Percentiles rank a stretch among this genome's conserved stretches.
These are phyloP conservation scores for Aureococcus anophagefferens DNA, from an alignment of 108 stramenopile species.

Conservation along the genomic window DNA sequence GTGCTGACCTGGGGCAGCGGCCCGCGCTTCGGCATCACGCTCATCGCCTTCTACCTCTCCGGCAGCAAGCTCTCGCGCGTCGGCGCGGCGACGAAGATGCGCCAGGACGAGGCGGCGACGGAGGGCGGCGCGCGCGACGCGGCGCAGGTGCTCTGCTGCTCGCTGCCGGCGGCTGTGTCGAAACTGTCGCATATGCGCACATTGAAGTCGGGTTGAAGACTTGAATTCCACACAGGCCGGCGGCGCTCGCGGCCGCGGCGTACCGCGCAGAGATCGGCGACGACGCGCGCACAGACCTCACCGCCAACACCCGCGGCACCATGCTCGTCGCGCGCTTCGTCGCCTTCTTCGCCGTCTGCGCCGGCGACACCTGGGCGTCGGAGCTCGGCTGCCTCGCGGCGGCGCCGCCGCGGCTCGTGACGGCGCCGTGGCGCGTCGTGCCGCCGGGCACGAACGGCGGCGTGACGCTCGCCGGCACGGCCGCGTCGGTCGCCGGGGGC, in stretches of 20 bases:
- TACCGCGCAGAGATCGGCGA: neutral
- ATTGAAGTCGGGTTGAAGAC: no score
- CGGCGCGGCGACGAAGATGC: slow-evolving; percentile 8
- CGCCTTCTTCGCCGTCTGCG: slow-evolving; percentile 17
- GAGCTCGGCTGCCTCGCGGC: slow-evolving; percentile 17
- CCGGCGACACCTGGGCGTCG: slow-evolving; percentile 26
- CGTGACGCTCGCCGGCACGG: slow-evolving; percentile 9
- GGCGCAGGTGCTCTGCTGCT: slow-evolving; percentile 21
- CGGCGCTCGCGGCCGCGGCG: slow-evolving; percentile 2
- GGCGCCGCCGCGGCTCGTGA: slow-evolving; percentile 20
- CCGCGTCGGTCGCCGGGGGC: slow-evolving; percentile 16
- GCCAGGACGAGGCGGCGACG: slow-evolving; percentile 4
- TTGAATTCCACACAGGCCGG: no score
- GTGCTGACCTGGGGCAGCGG: slow-evolving; percentile 1
- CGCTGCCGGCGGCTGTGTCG: no score
- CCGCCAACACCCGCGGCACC: neutral
- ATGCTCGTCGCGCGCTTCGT: neutral
- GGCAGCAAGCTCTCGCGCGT: slow-evolving; percentile 15
- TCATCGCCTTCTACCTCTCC: slow-evolving; percentile 15
- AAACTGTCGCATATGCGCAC: no score
- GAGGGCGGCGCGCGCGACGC: slow-evolving; percentile 11
- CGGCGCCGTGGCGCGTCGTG: slow-evolving; percentile 6
- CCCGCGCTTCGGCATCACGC: slow-evolving; percentile 6
- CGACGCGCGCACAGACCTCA: slow-evolving; percentile 8
- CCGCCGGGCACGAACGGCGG: slow-evolving; percentile 29